These are phyloP conservation scores for Lichtheimia ornata DNA, from an alignment of 371 early-diverging fungal genomes.

Conservation along the genomic window DNA sequence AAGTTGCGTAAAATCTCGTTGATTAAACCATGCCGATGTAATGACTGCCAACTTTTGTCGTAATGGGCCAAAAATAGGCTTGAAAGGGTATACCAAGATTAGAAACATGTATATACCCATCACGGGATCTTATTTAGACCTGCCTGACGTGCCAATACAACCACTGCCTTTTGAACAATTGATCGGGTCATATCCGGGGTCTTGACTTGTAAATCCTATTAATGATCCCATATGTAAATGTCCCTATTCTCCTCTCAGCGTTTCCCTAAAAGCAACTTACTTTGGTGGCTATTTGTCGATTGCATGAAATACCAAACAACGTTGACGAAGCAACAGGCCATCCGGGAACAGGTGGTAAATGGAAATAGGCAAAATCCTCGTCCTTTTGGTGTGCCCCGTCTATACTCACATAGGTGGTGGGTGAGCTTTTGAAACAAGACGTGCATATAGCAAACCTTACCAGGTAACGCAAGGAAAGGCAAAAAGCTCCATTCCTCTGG, in stretches of 20 bases:
- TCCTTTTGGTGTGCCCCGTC: constrained; percentile 86
- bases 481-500: constrained; percentile 83
- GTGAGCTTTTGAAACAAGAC: neutral
- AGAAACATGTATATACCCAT: constrained; percentile 3
- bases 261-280: constrained; percentile 14
- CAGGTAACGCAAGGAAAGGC: constrained; percentile 68
- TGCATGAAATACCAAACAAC: constrained; percentile 84
- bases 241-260: neutral
- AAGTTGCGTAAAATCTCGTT: constrained; percentile 74
- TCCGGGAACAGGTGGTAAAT: constrained; percentile 74
- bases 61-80: constrained; percentile 78
- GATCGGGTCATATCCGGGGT: constrained; percentile 80
- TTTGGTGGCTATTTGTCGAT: constrained; percentile 75
- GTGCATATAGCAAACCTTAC: constrained; percentile 33
- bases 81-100: neutral
- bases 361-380: constrained; percentile 85
- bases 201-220: constrained; percentile 65
- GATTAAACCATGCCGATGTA: constrained; percentile 81
- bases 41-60: constrained; percentile 75
- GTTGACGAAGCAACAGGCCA: constrained; percentile 70
- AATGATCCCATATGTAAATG: neutral
- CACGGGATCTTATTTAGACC: neutral
- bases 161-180: constrained; percentile 84
- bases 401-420: constrained; percentile 11
- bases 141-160: constrained; percentile 73